These are phyloP conservation scores for Collybia sordida DNA, from an alignment of 768 basidiomycete species.

Conservation along the genomic window DNA sequence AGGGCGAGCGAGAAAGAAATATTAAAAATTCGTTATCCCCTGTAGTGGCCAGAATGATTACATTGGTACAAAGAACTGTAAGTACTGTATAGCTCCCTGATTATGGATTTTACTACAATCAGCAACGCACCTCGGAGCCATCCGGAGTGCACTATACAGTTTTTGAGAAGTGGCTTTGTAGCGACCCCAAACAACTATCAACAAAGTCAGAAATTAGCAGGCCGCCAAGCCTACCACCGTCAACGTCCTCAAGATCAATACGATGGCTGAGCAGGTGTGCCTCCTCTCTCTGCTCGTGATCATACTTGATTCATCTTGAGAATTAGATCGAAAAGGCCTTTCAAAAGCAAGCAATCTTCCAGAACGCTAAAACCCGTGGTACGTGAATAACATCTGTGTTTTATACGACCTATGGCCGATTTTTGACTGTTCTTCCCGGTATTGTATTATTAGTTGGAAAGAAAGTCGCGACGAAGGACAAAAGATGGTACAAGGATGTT, in stretches of 20 bases:
- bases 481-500: slow-evolving; percentile 99
- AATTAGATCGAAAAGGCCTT: slow-evolving; percentile 91
- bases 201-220: slow-evolving; percentile 35
- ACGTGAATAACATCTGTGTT: slow-evolving; percentile 31
- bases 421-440: slow-evolving; percentile 4
- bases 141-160: slow-evolving; percentile 43
- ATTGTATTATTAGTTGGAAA: slow-evolving; percentile 60
- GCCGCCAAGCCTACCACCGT: slow-evolving; percentile 24
- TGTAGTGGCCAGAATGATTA: no score
- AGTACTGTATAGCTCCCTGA: no score
- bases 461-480: slow-evolving; percentile 92
- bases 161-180: slow-evolving; percentile 35
- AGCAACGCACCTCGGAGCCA: no score
- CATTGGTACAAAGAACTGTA: no score
- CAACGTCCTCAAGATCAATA: slow-evolving; percentile 45
- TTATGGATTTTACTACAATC: no score
- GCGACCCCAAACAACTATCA: slow-evolving; percentile 39
- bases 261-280: slow-evolving; percentile 66
- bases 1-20: no score
- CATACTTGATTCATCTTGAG: slow-evolving; percentile 1
- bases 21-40: no score
- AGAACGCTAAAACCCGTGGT: slow-evolving; percentile 94
- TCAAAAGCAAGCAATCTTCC: slow-evolving; percentile 98
- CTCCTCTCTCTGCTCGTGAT: neutral
- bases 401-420: neutral